These are phyloP conservation scores for Solanum neorickii DNA, from an alignment of 257 asterid species.

Conservation along the genomic window DNA sequence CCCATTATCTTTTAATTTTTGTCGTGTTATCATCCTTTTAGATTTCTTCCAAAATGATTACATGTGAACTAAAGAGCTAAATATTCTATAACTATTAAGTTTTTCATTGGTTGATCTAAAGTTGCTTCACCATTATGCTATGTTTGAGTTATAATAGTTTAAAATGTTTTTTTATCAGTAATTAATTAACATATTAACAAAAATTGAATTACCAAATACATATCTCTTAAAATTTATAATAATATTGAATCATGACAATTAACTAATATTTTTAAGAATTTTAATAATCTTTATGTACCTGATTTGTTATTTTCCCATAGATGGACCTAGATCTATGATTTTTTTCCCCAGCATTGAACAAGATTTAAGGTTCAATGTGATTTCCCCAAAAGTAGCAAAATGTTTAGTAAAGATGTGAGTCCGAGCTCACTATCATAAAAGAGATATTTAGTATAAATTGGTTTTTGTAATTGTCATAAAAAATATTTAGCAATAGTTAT, in stretches of 20 bases:
- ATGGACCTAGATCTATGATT: neutral
- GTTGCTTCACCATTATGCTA: neutral
- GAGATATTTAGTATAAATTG: neutral
- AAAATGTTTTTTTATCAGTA: too few relatives aligned
- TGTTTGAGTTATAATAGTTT: neutral
- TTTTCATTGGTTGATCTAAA: neutral
- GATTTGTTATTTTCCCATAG: neutral
- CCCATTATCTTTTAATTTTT: neutral
- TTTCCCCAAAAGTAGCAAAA: neutral
- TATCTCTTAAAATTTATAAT: too few relatives aligned
- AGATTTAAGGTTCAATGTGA: neutral
- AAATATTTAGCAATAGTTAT: rapidly evolving
- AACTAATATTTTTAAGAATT: too few relatives aligned
- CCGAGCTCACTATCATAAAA: neutral
- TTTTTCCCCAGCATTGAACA: neutral
- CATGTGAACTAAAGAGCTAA: neutral
- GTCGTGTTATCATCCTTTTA: neutral
- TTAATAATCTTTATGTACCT: too few relatives aligned
- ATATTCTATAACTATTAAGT: neutral
- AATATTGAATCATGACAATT: rapidly evolving
- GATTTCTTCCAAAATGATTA: neutral
- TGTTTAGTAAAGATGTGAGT: neutral
- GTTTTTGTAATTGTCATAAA: neutral
- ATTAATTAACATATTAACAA: too few relatives aligned
- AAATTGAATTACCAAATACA: too few relatives aligned